phyloP scores from a whole-genome alignment of 805 yeast species.

The Scheffersomyces coipomensis region DNA sequence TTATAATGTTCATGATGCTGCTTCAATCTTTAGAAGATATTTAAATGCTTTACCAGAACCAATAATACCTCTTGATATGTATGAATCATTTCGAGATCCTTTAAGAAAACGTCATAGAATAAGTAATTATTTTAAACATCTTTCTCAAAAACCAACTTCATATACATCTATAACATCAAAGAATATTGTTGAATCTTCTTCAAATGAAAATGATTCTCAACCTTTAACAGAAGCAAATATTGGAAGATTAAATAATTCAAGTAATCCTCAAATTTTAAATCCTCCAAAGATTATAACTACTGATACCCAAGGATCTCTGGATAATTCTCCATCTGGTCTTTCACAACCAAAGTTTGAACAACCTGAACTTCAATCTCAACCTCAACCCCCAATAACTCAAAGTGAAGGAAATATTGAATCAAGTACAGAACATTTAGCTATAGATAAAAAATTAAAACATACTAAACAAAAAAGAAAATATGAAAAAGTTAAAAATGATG shows the following conservation, averaged over 20 bases:
- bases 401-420: not conserved
- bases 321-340: not conserved
- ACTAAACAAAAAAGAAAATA: conserved; percentile 47
- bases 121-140: conserved; percentile 60
- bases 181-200: not conserved
- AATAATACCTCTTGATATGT: conserved; percentile 72
- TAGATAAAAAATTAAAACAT: conserved; percentile 3
- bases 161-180: not conserved
- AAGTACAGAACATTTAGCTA: not conserved
- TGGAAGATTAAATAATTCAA: conserved; percentile 23
- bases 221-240: conserved; percentile 33
- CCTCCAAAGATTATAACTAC: not conserved
- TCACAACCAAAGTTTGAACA: not conserved
- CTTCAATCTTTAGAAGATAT: conserved; percentile 82
- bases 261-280: not conserved
- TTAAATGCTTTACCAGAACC: conserved; percentile 91
- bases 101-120: conserved; percentile 62
- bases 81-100: conserved; percentile 78
- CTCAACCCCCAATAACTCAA: too few species aligned
- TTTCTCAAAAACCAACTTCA: conserved; percentile 43
- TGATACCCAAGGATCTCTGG: not conserved
- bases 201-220: conserved; percentile 13
- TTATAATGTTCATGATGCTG: conserved; percentile 95
- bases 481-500: conserved; percentile 61
- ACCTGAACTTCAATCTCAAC: too few species aligned